Evolutionary conservation across 345 rosid genomes (phyloP), one percentile per base, ranked within the genome.

Genomic region (Eucalyptus erythrocorys): DNA sequence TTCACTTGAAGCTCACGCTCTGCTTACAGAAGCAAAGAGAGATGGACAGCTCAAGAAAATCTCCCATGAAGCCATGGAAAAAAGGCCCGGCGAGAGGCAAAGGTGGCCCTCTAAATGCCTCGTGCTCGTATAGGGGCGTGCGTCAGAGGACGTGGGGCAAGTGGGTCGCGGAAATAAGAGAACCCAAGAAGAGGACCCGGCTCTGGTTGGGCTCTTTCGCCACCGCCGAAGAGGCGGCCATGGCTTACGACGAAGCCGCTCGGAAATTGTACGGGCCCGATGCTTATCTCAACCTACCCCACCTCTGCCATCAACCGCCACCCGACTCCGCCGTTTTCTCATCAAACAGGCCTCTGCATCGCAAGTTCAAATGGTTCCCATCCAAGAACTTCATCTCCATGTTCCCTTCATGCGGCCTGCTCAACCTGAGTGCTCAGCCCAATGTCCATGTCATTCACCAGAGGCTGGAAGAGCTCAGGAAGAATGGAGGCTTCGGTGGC

Each of bases 141-240:
- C 90, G 99, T 17, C 99, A 97, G 90, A 91, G 99, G 88, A 96
- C 99, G 1, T 98, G 99, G 99, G 99, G 99, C 15, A 98, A 98
- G 91, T 98, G 98, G 99, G 99, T 97, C 5, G 99, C 99, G 1
- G 99, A 98, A 90, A 97, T 98, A 88, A 93, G 99, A 71, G 99
- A 97, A 91, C 99, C 99, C 3, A 98, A 95, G 95, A 97, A 95
- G 89, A 91, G 99, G 89, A 92, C 96, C 48, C 92, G 99, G 34
- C 95, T 98, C 61, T 97, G 99, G 99, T 90, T 95, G 59, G 99
- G 99, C 42, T 96, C 99, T 87, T 97, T 95, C 45, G 92, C 99
- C 47, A 97, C 98, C 3, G 96, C 99, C 26, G 98, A 98, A 91
- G 99, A 97, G 93, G 99, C 99, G 55, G 97, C 98, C 90, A 91